A percentile compares a stretch with the other conserved stretches of the same genome.
phyloP scores from a whole-genome alignment of 192 early-diverging fungal species.

The Rhizophlyctis rosea region DNA sequence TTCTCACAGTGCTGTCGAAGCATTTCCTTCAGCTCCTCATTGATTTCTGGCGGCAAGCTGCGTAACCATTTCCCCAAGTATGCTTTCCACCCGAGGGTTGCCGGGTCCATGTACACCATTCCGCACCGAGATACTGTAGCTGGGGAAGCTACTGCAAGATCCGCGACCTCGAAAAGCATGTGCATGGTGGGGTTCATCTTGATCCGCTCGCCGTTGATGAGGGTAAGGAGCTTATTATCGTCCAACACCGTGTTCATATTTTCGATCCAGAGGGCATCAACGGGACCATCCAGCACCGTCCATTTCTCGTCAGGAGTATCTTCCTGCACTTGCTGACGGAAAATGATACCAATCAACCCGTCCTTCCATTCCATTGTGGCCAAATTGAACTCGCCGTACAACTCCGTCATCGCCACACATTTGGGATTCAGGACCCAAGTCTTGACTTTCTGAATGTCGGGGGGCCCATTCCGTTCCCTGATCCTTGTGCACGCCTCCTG shows the following conservation, averaged over 20 bases:
- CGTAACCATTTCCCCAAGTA: conserved; percentile 47
- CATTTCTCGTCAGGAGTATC: conserved; percentile 55
- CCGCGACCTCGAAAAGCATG: conserved; percentile 65
- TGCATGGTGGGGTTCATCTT: conserved; percentile 60
- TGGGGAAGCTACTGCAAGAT: conserved; percentile 61
- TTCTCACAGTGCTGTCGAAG: conserved; percentile 32
- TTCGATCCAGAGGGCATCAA: conserved; percentile 64
- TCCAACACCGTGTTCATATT: conserved; percentile 66
- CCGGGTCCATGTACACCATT: conserved; percentile 64
- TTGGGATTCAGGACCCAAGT: conserved; percentile 64
- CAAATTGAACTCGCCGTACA: conserved; percentile 62
- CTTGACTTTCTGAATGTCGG: conserved; percentile 48
- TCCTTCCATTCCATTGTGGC: conserved; percentile 68
- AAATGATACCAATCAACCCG: conserved; percentile 54
- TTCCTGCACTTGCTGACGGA: conserved; percentile 55
- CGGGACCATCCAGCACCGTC: conserved; percentile 61
- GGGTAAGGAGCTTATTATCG: conserved; percentile 60
- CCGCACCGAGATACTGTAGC: conserved; percentile 61
- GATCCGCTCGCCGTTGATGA: conserved; percentile 64
- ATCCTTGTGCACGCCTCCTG: conserved; percentile 42
- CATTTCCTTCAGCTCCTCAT: conserved; percentile 38
- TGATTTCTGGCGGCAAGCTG: conserved; percentile 35
- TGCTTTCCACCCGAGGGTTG: conserved; percentile 50
- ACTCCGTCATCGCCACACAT: conserved; percentile 58
- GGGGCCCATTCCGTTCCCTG: conserved; percentile 27